phyloP scores from a whole-genome alignment of 805 yeast genomes.

The Maudiozyma barnettii region DNA sequence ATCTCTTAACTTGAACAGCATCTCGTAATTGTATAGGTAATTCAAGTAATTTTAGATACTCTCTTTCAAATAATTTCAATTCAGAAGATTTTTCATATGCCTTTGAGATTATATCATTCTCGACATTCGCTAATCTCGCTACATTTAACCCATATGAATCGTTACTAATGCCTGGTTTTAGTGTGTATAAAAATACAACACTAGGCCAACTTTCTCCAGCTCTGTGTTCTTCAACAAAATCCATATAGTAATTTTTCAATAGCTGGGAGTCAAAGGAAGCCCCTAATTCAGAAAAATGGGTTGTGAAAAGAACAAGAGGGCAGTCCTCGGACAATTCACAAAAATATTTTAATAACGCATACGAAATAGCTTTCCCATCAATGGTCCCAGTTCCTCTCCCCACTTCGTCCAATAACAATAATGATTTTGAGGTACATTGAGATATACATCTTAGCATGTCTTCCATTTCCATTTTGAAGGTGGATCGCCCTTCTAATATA shows the following conservation, averaged over 20 bases:
- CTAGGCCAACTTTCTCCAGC: slow-evolving; percentile 31
- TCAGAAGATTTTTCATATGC: slow-evolving; percentile 33
- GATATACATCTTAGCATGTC: slow-evolving; percentile 84
- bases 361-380: slow-evolving; percentile 80
- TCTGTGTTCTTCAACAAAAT: slow-evolving; percentile 38
- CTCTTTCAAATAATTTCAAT: slow-evolving; percentile 8
- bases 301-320: slow-evolving; percentile 66
- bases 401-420: slow-evolving; percentile 85
- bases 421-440: slow-evolving; percentile 66
- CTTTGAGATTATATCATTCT: slow-evolving; percentile 34
- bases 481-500: slow-evolving; percentile 63
- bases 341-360: slow-evolving; percentile 56
- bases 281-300: slow-evolving; percentile 70
- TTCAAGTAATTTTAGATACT: background rate
- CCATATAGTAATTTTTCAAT: slow-evolving; percentile 65
- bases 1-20: background rate
- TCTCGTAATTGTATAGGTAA: background rate
- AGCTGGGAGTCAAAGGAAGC: slow-evolving; percentile 32
- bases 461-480: slow-evolving; percentile 92
- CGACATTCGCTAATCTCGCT: slow-evolving; percentile 64
- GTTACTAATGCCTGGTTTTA: slow-evolving; percentile 41
- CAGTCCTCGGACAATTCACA: slow-evolving; percentile 26
- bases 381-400: slow-evolving; percentile 84
- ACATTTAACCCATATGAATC: slow-evolving; percentile 80
- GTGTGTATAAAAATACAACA: slow-evolving; percentile 44